Percentiles rank a stretch among this genome's conserved stretches.
phyloP scores from a whole-genome alignment of 768 basidiomycete genomes.

The Fomitopsis serialis region DNA sequence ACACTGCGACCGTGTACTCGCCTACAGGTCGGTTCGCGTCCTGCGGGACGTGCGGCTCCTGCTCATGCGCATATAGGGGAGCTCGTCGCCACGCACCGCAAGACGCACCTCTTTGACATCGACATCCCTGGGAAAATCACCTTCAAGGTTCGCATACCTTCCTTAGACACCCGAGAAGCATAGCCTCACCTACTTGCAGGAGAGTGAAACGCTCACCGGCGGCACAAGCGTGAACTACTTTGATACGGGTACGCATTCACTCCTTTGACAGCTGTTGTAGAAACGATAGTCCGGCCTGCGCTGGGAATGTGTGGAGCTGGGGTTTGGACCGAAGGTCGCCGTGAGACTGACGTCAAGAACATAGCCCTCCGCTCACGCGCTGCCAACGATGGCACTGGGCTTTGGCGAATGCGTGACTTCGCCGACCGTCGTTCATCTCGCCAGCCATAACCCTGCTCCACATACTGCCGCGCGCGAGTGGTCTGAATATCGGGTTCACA shows the following conservation, averaged over 20 bases:
- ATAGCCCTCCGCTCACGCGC: too few relatives aligned
- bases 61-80: slow-evolving; percentile 48
- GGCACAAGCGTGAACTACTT: slow-evolving; percentile 74
- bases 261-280: background rate
- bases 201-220: slow-evolving; percentile 81
- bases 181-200: slow-evolving; percentile 39
- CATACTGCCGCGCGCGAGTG: too few relatives aligned
- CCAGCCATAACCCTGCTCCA: too few relatives aligned
- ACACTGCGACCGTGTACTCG: slow-evolving; percentile 89
- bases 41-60: background rate
- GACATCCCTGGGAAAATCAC: slow-evolving; percentile 91
- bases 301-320: too few relatives aligned
- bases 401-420: too few relatives aligned
- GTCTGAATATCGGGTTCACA: too few relatives aligned
- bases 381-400: too few relatives aligned
- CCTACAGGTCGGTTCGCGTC: slow-evolving; percentile 50
- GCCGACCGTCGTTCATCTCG: too few relatives aligned
- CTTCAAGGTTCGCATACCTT: slow-evolving; percentile 51
- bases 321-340: too few relatives aligned
- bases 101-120: slow-evolving; percentile 96
- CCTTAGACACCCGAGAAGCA: background rate
- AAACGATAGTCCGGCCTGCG: too few relatives aligned
- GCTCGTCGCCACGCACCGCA: slow-evolving; percentile 83
- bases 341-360: too few relatives aligned
- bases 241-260: slow-evolving; percentile 62